Conservation (phyloP, 1,139 yeast genomes). For the Blastobotrys niveus region DNA sequence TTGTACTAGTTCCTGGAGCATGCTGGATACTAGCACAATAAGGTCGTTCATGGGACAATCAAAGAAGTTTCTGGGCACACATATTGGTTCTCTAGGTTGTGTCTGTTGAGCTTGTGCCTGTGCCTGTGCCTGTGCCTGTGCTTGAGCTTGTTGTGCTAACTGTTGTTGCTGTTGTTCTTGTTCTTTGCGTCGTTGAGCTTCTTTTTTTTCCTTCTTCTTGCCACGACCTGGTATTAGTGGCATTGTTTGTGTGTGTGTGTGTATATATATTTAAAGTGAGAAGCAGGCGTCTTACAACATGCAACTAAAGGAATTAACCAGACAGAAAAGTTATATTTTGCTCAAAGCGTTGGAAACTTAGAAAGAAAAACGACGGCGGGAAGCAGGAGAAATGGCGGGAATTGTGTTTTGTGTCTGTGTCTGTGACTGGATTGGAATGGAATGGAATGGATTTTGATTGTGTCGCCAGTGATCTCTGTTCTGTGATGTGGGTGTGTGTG, state of each 20-base stretch:
- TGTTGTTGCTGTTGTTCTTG: constrained; percentile 3
- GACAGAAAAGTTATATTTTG: no score
- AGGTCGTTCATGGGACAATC: constrained; percentile 67
- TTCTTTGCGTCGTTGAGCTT: constrained; percentile 1
- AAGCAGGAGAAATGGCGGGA: no score
- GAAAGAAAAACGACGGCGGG: no score
- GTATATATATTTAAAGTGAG: no score
- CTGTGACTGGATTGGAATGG: no score
- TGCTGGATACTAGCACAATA: constrained; percentile 65
- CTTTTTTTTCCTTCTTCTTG: constrained; percentile 5
- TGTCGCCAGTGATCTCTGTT: no score
- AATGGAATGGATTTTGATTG: no score
- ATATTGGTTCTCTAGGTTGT: constrained; percentile 15
- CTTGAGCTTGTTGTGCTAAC: not conserved
- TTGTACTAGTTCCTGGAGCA: constrained; percentile 66
- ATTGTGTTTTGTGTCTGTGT: no score
- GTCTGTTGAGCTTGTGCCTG: constrained; percentile 1
- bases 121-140: not conserved
- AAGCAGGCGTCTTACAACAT: no score
- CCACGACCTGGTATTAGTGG: constrained; percentile 6
- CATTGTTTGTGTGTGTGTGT: constrained; percentile 1
- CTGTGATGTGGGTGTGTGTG: no score
- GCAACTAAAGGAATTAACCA: no score
- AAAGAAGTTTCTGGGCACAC: constrained; percentile 55
- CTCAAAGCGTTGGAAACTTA: no score